Percentiles rank a stretch among this genome's conserved stretches.
Evolutionary conservation across 2,329 filamentous ascomycete genomes (phyloP).

Genomic region (Epichloe gansuensis): DNA sequence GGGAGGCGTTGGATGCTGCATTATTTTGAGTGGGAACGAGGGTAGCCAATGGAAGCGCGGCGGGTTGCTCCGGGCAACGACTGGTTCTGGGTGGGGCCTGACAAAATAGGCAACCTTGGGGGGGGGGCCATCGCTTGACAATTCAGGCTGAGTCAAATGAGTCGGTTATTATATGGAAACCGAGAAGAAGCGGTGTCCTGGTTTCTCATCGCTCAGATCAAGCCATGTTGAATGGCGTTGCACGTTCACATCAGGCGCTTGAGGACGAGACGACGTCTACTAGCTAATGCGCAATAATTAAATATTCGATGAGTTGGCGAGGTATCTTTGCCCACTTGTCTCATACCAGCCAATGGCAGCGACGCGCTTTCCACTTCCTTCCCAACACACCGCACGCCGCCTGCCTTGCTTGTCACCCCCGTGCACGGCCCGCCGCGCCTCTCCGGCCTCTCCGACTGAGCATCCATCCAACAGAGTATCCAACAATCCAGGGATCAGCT

Average conservation of each 20-base stretch:
- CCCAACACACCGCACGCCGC: too few relatives aligned
- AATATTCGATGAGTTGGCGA: too few relatives aligned
- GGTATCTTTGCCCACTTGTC: too few relatives aligned
- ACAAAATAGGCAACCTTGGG: not conserved
- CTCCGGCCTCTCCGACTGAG: not conserved
- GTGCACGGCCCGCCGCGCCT: not conserved
- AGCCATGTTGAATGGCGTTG: not conserved
- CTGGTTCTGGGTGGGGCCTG: not conserved
- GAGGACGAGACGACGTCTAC: too few relatives aligned
- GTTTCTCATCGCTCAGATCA: too few relatives aligned
- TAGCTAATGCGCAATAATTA: too few relatives aligned
- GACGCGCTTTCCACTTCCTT: too few relatives aligned
- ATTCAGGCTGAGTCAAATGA: not conserved
- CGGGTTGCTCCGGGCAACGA: conserved; percentile 21
- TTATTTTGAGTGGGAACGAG: conserved; percentile 16
- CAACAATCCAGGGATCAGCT: not conserved
- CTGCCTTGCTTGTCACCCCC: too few relatives aligned
- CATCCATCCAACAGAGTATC: not conserved
- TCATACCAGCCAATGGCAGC: too few relatives aligned
- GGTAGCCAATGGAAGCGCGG: conserved; percentile 17
- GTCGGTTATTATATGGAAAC: too few relatives aligned
- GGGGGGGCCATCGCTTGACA: not conserved
- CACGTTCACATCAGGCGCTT: too few relatives aligned
- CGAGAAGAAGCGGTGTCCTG: not conserved
- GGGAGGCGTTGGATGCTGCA: not conserved